Percentiles rank a stretch among this genome's conserved stretches.
phyloP scores from a whole-genome alignment of 108 stramenopile species.

The Nannochloropsis gaditana region DNA sequence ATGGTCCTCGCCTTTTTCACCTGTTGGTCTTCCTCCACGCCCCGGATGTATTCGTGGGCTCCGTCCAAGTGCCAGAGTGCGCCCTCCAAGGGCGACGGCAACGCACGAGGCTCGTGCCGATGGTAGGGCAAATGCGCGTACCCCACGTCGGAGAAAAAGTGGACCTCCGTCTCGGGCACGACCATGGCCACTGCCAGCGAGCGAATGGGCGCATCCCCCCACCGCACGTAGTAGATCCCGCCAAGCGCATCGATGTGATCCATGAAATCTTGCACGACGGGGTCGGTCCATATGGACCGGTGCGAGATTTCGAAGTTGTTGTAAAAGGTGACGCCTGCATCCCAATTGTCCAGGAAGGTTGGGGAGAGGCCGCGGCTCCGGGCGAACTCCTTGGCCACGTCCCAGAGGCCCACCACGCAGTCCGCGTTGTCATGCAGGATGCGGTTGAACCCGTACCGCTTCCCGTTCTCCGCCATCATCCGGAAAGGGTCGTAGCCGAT shows the following conservation, averaged over 20 bases:
- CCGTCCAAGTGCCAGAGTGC: conserved; percentile 16
- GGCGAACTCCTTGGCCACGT: conserved; percentile 4
- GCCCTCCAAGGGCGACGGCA: neutral
- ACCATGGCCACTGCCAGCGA: conserved; percentile 22
- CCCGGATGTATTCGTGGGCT: neutral
- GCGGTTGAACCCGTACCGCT: conserved; percentile 28
- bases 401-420: conserved; percentile 33
- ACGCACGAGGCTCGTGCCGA: neutral
- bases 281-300: conserved; percentile 28
- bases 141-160: conserved; percentile 26
- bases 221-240: conserved; percentile 27
- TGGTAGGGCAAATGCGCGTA: conserved; percentile 29
- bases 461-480: conserved; percentile 25
- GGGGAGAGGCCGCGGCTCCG: neutral
- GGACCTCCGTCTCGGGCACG: conserved; percentile 19
- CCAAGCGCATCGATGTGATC: conserved; percentile 24
- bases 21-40: neutral
- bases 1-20: neutral
- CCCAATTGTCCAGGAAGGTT: conserved; percentile 29
- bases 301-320: conserved; percentile 36
- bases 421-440: conserved; percentile 19
- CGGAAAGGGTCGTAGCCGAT: conserved; percentile 30
- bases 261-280: conserved; percentile 18
- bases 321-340: conserved; percentile 24
- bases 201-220: conserved; percentile 39